Conservation (phyloP, 2,329 filamentous ascomycete species). For the Cercospora zeina region DNA sequence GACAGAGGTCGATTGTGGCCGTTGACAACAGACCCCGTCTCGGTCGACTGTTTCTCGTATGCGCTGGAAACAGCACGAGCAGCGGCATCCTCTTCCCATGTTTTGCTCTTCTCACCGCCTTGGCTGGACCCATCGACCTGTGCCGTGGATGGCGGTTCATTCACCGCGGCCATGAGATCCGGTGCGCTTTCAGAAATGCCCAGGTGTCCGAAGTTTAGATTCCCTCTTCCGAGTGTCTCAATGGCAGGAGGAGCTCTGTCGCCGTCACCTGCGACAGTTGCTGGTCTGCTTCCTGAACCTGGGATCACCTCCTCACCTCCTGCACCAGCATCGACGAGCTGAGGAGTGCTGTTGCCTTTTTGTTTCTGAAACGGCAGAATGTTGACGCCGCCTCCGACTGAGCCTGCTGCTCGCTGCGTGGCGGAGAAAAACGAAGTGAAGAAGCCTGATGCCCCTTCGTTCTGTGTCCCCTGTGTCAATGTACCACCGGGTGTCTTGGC, state of each 20-base stretch:
- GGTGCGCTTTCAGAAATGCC: constrained; percentile 66
- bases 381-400: constrained; percentile 70
- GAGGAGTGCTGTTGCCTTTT: constrained; percentile 38
- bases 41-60: constrained; percentile 50
- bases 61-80: constrained; percentile 62
- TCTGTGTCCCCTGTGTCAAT: constrained; percentile 45
- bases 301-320: constrained; percentile 48
- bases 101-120: constrained; percentile 57
- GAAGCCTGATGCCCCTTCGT: constrained; percentile 61
- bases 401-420: constrained; percentile 85
- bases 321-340: constrained; percentile 20
- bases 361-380: constrained; percentile 54
- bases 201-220: constrained; percentile 84
- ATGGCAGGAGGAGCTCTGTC: constrained; percentile 69
- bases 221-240: constrained; percentile 83
- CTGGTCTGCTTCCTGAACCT: constrained; percentile 29
- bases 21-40: constrained; percentile 38
- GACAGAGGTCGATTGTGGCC: constrained; percentile 44
- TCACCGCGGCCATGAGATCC: constrained; percentile 58
- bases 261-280: constrained; percentile 52
- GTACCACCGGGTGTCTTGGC: constrained; percentile 60
- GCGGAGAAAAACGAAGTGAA: constrained; percentile 92
- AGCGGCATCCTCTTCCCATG: constrained; percentile 60
- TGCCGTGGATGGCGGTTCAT: constrained; percentile 3
- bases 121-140: constrained; percentile 19